phyloP scores from a whole-genome alignment of 2,329 filamentous ascomycete species.

The Juglanconis sp. region DNA sequence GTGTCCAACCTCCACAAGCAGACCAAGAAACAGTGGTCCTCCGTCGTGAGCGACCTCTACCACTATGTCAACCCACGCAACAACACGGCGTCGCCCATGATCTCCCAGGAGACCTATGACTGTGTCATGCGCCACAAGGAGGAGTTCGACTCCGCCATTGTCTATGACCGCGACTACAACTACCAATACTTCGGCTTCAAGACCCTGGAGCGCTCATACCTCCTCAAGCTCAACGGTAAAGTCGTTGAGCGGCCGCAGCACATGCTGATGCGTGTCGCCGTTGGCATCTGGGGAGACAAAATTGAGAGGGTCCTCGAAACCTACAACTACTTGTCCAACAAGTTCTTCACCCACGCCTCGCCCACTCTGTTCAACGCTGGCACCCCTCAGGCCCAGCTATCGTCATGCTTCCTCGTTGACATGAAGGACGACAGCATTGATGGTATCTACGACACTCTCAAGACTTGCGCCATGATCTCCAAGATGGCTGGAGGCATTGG shows the following conservation, averaged over 20 bases:
- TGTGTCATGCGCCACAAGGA: conserved; percentile 94
- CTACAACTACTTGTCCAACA: conserved; percentile 98
- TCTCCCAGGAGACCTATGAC: conserved; percentile 85
- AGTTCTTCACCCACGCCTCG: conserved; percentile 97
- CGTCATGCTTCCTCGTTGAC: conserved; percentile 97
- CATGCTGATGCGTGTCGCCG: conserved; percentile 99
- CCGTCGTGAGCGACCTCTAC: conserved; percentile 89
- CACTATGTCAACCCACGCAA: conserved; percentile 97
- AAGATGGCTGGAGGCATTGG: conserved; percentile 99
- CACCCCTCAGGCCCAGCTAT: conserved; percentile 89
- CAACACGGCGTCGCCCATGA: conserved; percentile 81
- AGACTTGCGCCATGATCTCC: conserved; percentile 99
- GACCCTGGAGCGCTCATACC: conserved; percentile 95
- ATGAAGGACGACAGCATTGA: conserved; percentile 99
- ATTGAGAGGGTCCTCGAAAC: conserved; percentile 95
- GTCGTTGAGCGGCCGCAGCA: conserved; percentile 97
- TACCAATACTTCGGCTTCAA: conserved; percentile 99
- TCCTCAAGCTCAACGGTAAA: conserved; percentile 92
- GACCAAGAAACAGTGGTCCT: conserved; percentile 99
- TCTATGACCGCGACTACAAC: conserved; percentile 99
- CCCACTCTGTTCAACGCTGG: conserved; percentile 98
- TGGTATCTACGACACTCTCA: conserved; percentile 97
- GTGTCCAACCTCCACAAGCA: conserved; percentile 99
- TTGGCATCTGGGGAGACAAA: conserved; percentile 93
- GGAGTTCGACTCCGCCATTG: conserved; percentile 96